Evolutionary conservation across 306 rosid species (phyloP).

Genomic region (Calophaca sinica): DNA sequence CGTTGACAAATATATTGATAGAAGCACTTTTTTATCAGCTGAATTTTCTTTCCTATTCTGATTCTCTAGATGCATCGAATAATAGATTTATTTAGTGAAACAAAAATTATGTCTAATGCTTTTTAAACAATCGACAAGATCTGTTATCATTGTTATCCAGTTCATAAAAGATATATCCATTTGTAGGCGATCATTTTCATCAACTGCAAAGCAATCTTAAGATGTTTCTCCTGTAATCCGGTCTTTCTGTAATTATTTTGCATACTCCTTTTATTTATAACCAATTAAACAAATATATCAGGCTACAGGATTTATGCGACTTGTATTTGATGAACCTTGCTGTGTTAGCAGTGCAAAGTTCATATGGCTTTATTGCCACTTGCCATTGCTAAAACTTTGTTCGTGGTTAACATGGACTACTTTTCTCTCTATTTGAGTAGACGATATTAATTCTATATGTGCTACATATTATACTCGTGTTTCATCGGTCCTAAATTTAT

Average conservation of each 20-base stretch:
- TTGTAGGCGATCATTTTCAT: constrained; percentile 5
- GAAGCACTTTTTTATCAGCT: constrained; percentile 16
- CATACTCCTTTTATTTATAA: not conserved
- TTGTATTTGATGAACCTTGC: constrained; percentile 11
- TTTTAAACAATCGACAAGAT: constrained; percentile 14
- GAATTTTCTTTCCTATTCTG: constrained; percentile 26
- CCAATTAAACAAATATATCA: not conserved
- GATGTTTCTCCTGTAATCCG: not conserved
- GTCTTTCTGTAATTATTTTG: not conserved
- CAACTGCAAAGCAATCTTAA: not conserved
- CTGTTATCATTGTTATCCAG: constrained; percentile 2
- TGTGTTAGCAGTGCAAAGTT: constrained; percentile 14
- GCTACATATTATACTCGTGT: not conserved
- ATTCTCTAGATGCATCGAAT: constrained; percentile 1
- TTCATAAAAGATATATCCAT: not conserved
- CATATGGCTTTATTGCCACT: not conserved
- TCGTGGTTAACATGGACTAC: constrained; percentile 10
- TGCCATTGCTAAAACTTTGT: constrained; percentile 19
- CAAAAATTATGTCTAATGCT: not conserved
- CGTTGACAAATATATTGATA: constrained; percentile 31
- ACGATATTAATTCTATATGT: not conserved
- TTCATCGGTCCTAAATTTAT: not conserved
- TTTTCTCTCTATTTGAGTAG: not conserved
- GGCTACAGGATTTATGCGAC: not conserved
- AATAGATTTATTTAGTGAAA: not conserved